These are phyloP conservation scores for Salix caprea DNA, from an alignment of 345 rosid species.

Conservation along the genomic window DNA sequence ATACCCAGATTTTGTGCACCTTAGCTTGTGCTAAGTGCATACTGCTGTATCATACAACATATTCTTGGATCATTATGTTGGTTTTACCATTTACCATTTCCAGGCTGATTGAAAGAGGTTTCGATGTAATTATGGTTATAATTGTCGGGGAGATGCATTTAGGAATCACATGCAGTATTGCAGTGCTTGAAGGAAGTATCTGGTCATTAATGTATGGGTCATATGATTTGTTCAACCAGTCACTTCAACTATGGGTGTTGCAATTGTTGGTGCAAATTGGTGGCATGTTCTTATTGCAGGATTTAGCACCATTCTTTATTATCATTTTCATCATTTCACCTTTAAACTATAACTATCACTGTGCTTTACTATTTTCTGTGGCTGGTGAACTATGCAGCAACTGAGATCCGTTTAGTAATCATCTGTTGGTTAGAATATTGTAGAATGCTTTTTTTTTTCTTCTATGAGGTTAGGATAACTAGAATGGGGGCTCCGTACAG, in stretches of 20 bases:
- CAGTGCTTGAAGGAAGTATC: not conserved
- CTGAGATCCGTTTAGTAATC: not conserved
- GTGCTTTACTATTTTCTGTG: not conserved
- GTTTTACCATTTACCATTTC: not conserved
- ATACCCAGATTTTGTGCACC: not conserved
- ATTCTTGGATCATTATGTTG: not conserved
- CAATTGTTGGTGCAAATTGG: not conserved
- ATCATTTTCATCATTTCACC: not conserved
- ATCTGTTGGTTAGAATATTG: not conserved
- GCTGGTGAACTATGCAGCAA: not conserved
- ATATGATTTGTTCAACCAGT: not conserved
- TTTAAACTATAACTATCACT: not conserved
- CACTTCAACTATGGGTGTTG: not conserved
- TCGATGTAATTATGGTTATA: not conserved
- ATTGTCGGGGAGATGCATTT: not conserved
- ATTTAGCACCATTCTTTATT: not conserved
- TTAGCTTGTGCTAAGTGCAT: not conserved
- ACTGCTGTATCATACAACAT: not conserved
- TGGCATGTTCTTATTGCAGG: not conserved
- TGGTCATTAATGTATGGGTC: not conserved
- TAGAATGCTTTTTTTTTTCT: too few relatives aligned
- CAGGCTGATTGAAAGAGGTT: not conserved
- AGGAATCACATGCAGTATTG: not conserved
- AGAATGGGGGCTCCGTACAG: not conserved
- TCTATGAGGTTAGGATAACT: not conserved